Evolutionary conservation across 129 eudicot genomes (phyloP), one percentile per base, ranked within the genome.

Genomic region (Artemisia tridentata): DNA sequence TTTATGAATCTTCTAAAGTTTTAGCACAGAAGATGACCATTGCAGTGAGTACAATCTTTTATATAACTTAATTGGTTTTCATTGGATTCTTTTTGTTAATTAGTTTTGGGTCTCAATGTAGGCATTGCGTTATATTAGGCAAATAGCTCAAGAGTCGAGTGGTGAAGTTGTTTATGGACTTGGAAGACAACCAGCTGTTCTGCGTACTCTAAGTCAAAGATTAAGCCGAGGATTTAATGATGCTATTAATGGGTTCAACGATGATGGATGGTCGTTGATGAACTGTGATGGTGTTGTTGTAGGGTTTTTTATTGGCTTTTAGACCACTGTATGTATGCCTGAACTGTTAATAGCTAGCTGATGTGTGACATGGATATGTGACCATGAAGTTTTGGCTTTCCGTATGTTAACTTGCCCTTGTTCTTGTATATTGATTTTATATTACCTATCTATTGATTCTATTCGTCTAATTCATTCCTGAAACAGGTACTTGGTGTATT

Each of bases 191-290:
- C 97, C 97, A 14, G 91, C 97, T 18, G 91, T 91, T 55, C 82
- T 87, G 58, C 88, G 97, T 45, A 88, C 97, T 65, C 87, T 91
- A 78, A 87, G 95, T 83, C 97, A 87, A 81, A 82, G 95, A 77
- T 69, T 91, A 75, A 87, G 91, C 97, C 87, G 97, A 84, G 99
- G 97, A 52, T 93, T 93, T 73, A 93, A 93, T 75, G 97, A 93
- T 77, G 99, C 97, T 31, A 79, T 93, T 57, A 93, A 90, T 75
- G 97, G 99, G 65, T 93, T 90, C 76, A 85, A 71, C 66, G 99
- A 93, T 56, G 97, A 93, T 67, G 99, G 99, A 15, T 93, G 99
- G 99, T 85, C 97, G 13, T 31, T 90, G 57, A 69, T 93, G 84
- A 90, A 85, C 77, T 86, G 85, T 63, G 97, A 93, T 34, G 93